Evolutionary conservation across 352 stramenopile species (phyloP).

Genomic region (Globisporangium iwayamae): DNA sequence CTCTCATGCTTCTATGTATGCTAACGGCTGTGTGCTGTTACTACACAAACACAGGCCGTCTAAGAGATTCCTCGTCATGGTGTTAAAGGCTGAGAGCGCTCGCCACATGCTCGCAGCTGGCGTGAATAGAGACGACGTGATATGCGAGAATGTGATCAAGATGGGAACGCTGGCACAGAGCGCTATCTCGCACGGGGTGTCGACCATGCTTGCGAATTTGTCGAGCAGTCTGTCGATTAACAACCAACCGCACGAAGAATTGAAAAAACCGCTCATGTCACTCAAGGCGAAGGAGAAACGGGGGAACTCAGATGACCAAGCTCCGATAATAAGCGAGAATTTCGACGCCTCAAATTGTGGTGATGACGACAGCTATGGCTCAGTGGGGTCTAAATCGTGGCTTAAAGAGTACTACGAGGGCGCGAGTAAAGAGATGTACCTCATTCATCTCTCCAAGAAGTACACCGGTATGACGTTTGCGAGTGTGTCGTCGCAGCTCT

Average conservation of each 20-base stretch:
- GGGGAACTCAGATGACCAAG: slow-evolving; percentile 17
- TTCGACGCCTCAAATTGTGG: not conserved
- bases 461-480: slow-evolving; percentile 73
- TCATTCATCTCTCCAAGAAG: slow-evolving; percentile 77
- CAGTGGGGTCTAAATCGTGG: slow-evolving; percentile 25
- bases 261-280: slow-evolving; percentile 13
- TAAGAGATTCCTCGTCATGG: slow-evolving; percentile 72
- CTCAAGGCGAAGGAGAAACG: slow-evolving; percentile 31
- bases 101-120: slow-evolving; percentile 78
- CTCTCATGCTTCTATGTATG: slow-evolving; percentile 4
- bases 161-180: slow-evolving; percentile 85
- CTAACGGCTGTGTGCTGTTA: not conserved
- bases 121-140: slow-evolving; percentile 72
- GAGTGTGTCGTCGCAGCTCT: slow-evolving; percentile 51
- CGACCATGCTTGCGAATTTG: slow-evolving; percentile 84
- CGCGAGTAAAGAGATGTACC: slow-evolving; percentile 81
- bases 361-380: not conserved
- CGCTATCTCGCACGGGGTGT: slow-evolving; percentile 64
- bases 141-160: slow-evolving; percentile 88
- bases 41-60: slow-evolving; percentile 25
- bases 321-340: slow-evolving; percentile 6
- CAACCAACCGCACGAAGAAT: slow-evolving; percentile 18
- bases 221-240: slow-evolving; percentile 73
- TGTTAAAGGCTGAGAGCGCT: slow-evolving; percentile 69
- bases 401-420: slow-evolving; percentile 77